A percentile compares a stretch with the other conserved stretches of the same genome.
phyloP scores from a whole-genome alignment of 2,329 filamentous ascomycete genomes.

The Stagonosporopsis tanaceti region DNA sequence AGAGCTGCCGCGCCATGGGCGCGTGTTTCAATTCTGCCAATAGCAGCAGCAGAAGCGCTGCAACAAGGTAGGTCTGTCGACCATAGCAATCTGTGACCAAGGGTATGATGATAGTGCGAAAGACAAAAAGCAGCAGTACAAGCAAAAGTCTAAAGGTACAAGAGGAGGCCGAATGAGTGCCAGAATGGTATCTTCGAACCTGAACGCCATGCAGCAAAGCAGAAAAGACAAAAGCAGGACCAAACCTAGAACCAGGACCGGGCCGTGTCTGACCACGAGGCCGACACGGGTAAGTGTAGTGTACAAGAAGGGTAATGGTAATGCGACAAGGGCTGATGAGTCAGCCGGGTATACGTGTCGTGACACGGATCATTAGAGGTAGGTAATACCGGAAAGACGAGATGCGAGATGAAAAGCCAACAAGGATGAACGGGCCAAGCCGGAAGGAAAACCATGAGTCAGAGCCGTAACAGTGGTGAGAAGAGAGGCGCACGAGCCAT shows the following conservation, averaged over 20 bases:
- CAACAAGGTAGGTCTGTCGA: conserved; percentile 18
- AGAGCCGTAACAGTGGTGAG: conserved; percentile 28
- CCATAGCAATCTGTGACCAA: conserved; percentile 21
- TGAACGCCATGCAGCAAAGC: conserved; percentile 33
- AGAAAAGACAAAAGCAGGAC: conserved; percentile 14
- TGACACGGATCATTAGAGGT: conserved; percentile 24
- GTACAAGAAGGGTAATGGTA: conserved; percentile 41
- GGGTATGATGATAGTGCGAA: conserved; percentile 23
- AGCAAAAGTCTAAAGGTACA: conserved; percentile 39
- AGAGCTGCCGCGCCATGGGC: conserved; percentile 38
- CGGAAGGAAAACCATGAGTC: conserved; percentile 29
- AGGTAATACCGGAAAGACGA: conserved; percentile 9
- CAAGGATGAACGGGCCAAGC: conserved; percentile 16
- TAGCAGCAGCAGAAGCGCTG: conserved; percentile 6
- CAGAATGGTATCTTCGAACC: conserved; percentile 42
- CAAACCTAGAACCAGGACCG: conserved; percentile 25
- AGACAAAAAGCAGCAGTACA: conserved; percentile 14
- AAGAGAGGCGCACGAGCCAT: conserved; percentile 27
- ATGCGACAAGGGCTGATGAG: conserved; percentile 11
- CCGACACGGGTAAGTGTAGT: conserved; percentile 36
- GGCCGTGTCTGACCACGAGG: conserved; percentile 28
- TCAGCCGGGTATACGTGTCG: conserved; percentile 19
- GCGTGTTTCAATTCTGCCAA: conserved; percentile 28
- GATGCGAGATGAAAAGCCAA: conserved; percentile 23
- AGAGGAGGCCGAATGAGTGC: conserved; percentile 41